Conservation (phyloP, 768 basidiomycete genomes). For the Leccinum disarticulatum region DNA sequence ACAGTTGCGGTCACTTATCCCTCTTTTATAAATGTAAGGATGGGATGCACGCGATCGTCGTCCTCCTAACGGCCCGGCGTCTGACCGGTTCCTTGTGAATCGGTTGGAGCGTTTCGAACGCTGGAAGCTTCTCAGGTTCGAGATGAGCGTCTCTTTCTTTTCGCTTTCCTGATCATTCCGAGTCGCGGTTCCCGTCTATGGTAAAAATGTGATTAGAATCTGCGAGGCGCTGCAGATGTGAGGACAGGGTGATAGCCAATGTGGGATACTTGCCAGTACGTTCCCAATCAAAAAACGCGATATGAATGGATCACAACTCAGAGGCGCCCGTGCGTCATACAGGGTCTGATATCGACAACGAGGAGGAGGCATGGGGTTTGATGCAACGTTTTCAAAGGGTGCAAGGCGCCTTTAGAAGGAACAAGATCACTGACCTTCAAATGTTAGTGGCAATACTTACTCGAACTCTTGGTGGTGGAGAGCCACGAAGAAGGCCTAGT, state of each 20-base stretch:
- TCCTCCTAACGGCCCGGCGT: slow-evolving; percentile 1
- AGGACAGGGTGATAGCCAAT: neutral
- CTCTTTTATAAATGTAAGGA: slow-evolving; percentile 8
- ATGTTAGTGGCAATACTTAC: no score
- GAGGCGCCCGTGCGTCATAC: neutral
- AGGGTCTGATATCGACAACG: slow-evolving; percentile 2
- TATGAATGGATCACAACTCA: neutral
- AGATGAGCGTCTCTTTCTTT: slow-evolving; percentile 7
- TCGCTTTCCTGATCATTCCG: neutral
- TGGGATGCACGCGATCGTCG: slow-evolving; percentile 1
- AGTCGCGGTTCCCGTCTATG: neutral
- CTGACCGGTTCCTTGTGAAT: slow-evolving; percentile 6
- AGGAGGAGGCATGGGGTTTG: slow-evolving; percentile 11
- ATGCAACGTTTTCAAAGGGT: neutral
- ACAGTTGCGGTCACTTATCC: no score
- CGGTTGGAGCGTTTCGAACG: neutral
- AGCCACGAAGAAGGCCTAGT: no score
- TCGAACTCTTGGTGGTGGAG: no score
- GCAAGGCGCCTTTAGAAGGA: neutral
- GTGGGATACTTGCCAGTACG: neutral
- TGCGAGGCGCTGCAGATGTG: neutral
- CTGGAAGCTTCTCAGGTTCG: slow-evolving; percentile 12
- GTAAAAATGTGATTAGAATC: neutral
- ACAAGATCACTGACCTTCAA: neutral
- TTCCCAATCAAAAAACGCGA: neutral